A percentile compares a stretch with the other conserved stretches of the same genome.
phyloP scores from a whole-genome alignment of 805 yeast genomes.

The Myxozyma kluyveri region DNA sequence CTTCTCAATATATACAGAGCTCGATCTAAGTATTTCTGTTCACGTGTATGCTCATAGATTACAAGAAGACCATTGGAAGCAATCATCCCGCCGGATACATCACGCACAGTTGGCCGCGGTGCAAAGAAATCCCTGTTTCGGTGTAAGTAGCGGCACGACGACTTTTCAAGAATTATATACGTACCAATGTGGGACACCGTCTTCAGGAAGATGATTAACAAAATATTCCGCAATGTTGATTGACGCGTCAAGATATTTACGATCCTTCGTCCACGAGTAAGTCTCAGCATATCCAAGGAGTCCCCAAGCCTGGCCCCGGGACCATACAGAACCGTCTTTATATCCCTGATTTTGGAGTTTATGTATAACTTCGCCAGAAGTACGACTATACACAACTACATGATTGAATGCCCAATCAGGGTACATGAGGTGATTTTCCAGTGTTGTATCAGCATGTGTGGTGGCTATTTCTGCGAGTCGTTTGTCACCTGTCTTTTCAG shows the following conservation, averaged over 20 bases:
- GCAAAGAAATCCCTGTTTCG: conserved; percentile 37
- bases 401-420: conserved; percentile 36
- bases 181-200: conserved; percentile 33
- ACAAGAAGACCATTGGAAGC: conserved; percentile 36
- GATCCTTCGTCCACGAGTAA: conserved; percentile 35
- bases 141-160: not conserved
- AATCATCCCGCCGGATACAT: conserved; percentile 38
- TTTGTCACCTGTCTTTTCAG: conserved; percentile 35
- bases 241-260: conserved; percentile 35
- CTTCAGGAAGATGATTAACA: conserved; percentile 32
- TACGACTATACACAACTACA: conserved; percentile 34
- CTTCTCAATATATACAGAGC: conserved; percentile 31
- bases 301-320: conserved; percentile 41
- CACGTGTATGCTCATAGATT: conserved; percentile 31
- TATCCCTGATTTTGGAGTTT: conserved; percentile 38
- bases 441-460: conserved; percentile 38
- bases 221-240: conserved; percentile 34
- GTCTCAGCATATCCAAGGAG: conserved; percentile 36
- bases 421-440: conserved; percentile 33
- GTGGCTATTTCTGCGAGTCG: conserved; percentile 36
- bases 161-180: not conserved
- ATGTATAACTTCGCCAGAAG: conserved; percentile 32
- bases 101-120: conserved; percentile 33
- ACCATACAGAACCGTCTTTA: conserved; percentile 36
- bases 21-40: conserved; percentile 20